A percentile compares a stretch with the other conserved stretches of the same genome.
Conservation (phyloP, 768 basidiomycete species). For the Suillus tomentosus region DNA sequence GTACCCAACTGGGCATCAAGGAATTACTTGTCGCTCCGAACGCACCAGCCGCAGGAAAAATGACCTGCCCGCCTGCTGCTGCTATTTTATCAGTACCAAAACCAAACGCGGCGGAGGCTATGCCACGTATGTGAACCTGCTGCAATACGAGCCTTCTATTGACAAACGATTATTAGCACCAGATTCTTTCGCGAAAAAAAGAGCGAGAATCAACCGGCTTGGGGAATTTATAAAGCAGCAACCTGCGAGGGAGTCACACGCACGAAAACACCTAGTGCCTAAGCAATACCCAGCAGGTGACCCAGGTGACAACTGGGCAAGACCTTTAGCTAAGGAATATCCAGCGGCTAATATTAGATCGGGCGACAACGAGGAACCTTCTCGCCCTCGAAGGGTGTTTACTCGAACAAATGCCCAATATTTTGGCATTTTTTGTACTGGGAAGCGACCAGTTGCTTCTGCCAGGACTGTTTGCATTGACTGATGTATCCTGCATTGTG, state of each 20-base stretch:
- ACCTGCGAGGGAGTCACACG: background rate
- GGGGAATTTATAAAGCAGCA: background rate
- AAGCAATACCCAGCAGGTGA: constrained; percentile 3
- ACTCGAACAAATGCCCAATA: constrained; percentile 23
- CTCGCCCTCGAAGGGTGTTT: constrained; percentile 15
- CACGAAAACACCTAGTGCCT: constrained; percentile 4
- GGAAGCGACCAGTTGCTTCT: constrained; percentile 21
- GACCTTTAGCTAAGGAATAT: background rate
- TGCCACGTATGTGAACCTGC: constrained; percentile 40
- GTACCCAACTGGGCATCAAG: constrained; percentile 37
- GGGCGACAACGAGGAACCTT: background rate
- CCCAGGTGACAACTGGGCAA: background rate
- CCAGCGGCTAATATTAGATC: constrained; percentile 17
- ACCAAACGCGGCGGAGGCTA: constrained; percentile 22
- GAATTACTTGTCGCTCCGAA: constrained; percentile 27
- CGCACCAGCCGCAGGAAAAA: background rate
- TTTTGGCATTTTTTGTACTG: constrained; percentile 42
- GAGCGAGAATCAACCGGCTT: background rate
- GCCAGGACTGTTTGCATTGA: background rate
- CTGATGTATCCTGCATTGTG: background rate
- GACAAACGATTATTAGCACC: constrained; percentile 37
- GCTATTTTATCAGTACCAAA: constrained; percentile 15
- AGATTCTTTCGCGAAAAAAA: constrained; percentile 34
- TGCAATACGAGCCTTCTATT: background rate
- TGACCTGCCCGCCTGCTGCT: constrained; percentile 14